A percentile compares a stretch with the other conserved stretches of the same genome.
Evolutionary conservation across 106 monocot genomes (phyloP).

Genomic region (Allium fistulosum): DNA sequence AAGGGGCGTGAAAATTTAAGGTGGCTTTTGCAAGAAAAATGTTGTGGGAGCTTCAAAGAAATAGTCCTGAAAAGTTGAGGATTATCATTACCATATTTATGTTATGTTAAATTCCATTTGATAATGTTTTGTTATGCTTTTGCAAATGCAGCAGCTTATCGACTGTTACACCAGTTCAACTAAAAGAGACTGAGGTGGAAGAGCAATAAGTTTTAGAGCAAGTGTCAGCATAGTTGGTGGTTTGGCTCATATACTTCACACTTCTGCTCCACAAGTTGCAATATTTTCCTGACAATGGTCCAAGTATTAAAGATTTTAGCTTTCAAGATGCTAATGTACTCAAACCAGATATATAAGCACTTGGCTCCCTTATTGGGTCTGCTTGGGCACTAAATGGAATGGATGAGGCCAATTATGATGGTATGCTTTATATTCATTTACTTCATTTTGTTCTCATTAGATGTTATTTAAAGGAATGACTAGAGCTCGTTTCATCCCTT

Average conservation of each 20-base stretch:
- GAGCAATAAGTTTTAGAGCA: slow-evolving; percentile 52
- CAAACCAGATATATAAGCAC: slow-evolving; percentile 94
- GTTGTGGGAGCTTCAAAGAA: too few relatives aligned
- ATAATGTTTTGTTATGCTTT: neutral
- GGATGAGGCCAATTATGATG: slow-evolving; percentile 71
- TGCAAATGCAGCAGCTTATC: slow-evolving; percentile 25
- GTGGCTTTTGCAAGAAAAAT: too few relatives aligned
- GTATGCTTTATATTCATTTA: too few relatives aligned
- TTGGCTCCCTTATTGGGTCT: slow-evolving; percentile 93
- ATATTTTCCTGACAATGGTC: slow-evolving; percentile 82
- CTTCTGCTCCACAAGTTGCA: slow-evolving; percentile 91
- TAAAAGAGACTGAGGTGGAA: slow-evolving; percentile 77
- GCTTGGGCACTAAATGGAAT: slow-evolving; percentile 99
- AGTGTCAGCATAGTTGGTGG: slow-evolving; percentile 73
- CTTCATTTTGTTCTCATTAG: too few relatives aligned
- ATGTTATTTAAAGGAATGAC: too few relatives aligned
- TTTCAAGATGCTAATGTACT: slow-evolving; percentile 98
- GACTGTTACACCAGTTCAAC: slow-evolving; percentile 79
- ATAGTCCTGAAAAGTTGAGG: too few relatives aligned
- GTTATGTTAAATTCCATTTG: too few relatives aligned
- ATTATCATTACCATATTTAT: too few relatives aligned
- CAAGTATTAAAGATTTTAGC: slow-evolving; percentile 91
- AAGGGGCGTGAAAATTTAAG: too few relatives aligned
- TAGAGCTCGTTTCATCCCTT: too few relatives aligned
- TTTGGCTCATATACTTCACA: slow-evolving; percentile 71